Base-by-base conservation (phyloP, 106 monocot genomes). In the Chionographis japonica region DNA sequence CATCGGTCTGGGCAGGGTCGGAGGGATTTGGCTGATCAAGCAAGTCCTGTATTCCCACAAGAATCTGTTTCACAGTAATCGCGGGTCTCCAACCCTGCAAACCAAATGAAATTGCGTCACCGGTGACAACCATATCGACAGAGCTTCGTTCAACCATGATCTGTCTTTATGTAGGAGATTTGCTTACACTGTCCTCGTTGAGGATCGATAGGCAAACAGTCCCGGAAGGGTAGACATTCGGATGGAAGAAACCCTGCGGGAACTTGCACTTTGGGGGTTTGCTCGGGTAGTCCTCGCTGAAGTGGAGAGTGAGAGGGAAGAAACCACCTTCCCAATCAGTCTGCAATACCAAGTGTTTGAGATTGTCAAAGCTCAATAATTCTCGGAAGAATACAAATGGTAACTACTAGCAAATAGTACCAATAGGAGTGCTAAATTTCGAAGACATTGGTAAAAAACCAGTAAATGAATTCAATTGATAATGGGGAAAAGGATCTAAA, bases 241-340 rank as follows among this genome's bases (percentile, higher is more conserved):
- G 90, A 60, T 94, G 94, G 71, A 94, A 94, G 73, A 94, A 94
- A 50, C 90, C 85, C 53, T 77, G 84, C 50, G 94, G 94, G 56
- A 94, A 94, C 80, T 88, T 87, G 94, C 94, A 94, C 67, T 87
- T 90, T 7, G 94, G 94, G 38, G 94, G 94, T 27, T 90, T 94
- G 73, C 90, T 90, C 58, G 94, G 94, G 54, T 94, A 94, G 63
- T 94, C 87, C 74, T 94, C 94, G 59, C 85, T 90, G 66, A 94
- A 94, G 55, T 83, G 69, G 13, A 94, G 82, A 0, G 87, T 80
- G 8, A 94, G 72, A 19, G 94, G 94, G 60, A 68, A 94, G 38
- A 64, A 83, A 38, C 94, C 90, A 57, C 90, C 94, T 68, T 94
- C 94, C 94, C 94, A 94, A 54, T 90, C 90, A 60, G 94, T 94